Evolutionary conservation across 2,329 filamentous ascomycete genomes (phyloP).

Genomic region (Monosporascus sp.): DNA sequence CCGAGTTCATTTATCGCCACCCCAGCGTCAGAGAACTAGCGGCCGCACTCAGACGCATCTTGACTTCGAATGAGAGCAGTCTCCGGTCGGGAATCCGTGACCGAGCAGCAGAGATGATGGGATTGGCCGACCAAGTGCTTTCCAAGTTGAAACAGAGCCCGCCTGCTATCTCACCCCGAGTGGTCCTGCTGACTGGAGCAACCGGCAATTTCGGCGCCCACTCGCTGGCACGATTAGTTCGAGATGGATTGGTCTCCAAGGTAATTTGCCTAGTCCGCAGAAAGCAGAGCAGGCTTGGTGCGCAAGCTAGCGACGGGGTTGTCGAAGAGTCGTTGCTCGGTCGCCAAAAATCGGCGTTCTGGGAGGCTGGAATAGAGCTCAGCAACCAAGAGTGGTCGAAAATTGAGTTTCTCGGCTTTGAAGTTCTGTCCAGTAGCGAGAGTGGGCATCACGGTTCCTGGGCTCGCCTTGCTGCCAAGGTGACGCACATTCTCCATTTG

Average conservation of each 20-base stretch:
- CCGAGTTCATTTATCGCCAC: slow-evolving; percentile 15
- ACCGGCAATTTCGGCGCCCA: slow-evolving; percentile 18
- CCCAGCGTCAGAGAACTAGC: slow-evolving; percentile 2
- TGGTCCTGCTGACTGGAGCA: slow-evolving; percentile 15
- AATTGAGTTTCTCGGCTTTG: slow-evolving; percentile 1
- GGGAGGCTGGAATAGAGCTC: slow-evolving; percentile 5
- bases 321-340: neutral
- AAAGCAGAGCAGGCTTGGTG: neutral
- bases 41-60: neutral
- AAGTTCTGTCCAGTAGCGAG: neutral
- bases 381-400: slow-evolving; percentile 5
- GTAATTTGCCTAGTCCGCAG: slow-evolving; percentile 10
- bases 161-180: neutral
- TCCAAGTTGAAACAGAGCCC: neutral
- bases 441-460: neutral
- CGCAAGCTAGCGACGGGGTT: neutral
- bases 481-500: slow-evolving; percentile 16
- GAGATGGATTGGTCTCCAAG: slow-evolving; percentile 3
- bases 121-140: neutral
- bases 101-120: neutral
- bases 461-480: neutral
- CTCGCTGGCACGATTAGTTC: slow-evolving; percentile 6
- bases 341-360: slow-evolving; percentile 3
- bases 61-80: neutral
- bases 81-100: neutral